Evolutionary conservation across 176 grass and related monocot species (phyloP).

Genomic region (Dactylis glomerata): DNA sequence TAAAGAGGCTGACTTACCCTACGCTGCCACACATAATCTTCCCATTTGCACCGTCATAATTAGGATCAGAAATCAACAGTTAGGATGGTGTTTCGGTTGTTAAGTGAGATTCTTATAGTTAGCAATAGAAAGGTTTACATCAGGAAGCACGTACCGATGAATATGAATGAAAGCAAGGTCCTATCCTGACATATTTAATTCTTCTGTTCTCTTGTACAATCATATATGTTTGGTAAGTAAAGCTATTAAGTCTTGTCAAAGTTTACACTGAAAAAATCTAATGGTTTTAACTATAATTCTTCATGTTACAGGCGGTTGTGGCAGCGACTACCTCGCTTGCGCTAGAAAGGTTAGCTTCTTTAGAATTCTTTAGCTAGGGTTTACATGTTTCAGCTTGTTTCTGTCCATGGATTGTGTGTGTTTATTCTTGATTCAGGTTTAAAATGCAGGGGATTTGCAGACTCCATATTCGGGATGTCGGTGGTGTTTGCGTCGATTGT

Average conservation of each 20-base stretch:
- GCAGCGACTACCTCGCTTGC: slow-evolving; percentile 72
- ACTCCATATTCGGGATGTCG: slow-evolving; percentile 90
- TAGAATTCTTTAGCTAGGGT: neutral
- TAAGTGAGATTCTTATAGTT: neutral
- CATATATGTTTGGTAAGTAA: neutral
- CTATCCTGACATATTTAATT: neutral
- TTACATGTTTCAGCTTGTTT: slow-evolving; percentile 3
- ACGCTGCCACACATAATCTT: neutral
- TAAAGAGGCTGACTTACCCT: neutral
- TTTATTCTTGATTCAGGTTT: slow-evolving; percentile 41
- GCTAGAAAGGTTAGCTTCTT: slow-evolving; percentile 73
- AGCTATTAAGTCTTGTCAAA: neutral
- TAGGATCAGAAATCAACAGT: neutral
- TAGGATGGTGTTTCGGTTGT: neutral
- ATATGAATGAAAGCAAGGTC: neutral
- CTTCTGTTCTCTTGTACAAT: neutral
- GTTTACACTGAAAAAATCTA: neutral
- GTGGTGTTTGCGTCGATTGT: slow-evolving; percentile 79
- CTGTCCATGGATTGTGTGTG: neutral
- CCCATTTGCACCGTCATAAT: neutral
- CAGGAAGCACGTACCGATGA: neutral
- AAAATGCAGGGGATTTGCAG: slow-evolving; percentile 79
- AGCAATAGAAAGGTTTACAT: neutral
- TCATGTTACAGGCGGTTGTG: slow-evolving; percentile 49
- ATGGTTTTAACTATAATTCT: neutral